These are phyloP conservation scores for Aspergillus sclerotiicarbonarius DNA, from an alignment of 495 filamentous ascomycete species.

Conservation along the genomic window DNA sequence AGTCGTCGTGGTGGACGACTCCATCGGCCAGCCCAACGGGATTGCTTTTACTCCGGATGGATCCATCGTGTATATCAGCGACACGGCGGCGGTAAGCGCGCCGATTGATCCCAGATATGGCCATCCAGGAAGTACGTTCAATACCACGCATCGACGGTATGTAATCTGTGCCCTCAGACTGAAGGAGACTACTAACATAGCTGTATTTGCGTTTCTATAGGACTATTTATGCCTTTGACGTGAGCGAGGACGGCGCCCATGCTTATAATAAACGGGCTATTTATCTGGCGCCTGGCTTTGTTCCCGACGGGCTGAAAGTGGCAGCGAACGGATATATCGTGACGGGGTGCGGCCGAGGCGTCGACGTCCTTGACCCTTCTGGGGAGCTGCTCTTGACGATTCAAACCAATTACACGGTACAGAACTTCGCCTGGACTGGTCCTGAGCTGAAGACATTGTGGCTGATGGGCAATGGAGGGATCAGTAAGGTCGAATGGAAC, in stretches of 20 bases:
- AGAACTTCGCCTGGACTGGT: slow-evolving; percentile 33
- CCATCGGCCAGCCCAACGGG: slow-evolving; percentile 75
- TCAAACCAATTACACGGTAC: slow-evolving; percentile 30
- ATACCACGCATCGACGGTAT: slow-evolving; percentile 14
- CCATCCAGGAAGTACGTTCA: slow-evolving; percentile 12
- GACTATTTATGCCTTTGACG: slow-evolving; percentile 32
- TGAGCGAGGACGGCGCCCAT: slow-evolving; percentile 20
- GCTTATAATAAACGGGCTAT: slow-evolving; percentile 27
- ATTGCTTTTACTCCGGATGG: slow-evolving; percentile 19
- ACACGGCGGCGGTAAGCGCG: slow-evolving; percentile 10
- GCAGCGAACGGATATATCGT: slow-evolving; percentile 27
- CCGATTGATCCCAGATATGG: slow-evolving; percentile 14
- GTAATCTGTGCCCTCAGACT: slow-evolving; percentile 1
- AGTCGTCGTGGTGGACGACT: slow-evolving; percentile 65
- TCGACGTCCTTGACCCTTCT: slow-evolving; percentile 28
- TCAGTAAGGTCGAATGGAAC: slow-evolving; percentile 26
- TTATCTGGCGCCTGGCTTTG: slow-evolving; percentile 20
- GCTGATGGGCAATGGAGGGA: slow-evolving; percentile 26
- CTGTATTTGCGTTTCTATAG: no score
- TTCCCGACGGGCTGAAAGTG: slow-evolving; percentile 31
- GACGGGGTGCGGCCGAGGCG: slow-evolving; percentile 18
- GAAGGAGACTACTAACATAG: no score
- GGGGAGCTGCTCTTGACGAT: slow-evolving; percentile 28
- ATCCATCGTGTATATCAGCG: slow-evolving; percentile 16
- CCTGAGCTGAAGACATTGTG: slow-evolving; percentile 24